Conservation (phyloP, 805 yeast species). For the Starmerella apis region DNA sequence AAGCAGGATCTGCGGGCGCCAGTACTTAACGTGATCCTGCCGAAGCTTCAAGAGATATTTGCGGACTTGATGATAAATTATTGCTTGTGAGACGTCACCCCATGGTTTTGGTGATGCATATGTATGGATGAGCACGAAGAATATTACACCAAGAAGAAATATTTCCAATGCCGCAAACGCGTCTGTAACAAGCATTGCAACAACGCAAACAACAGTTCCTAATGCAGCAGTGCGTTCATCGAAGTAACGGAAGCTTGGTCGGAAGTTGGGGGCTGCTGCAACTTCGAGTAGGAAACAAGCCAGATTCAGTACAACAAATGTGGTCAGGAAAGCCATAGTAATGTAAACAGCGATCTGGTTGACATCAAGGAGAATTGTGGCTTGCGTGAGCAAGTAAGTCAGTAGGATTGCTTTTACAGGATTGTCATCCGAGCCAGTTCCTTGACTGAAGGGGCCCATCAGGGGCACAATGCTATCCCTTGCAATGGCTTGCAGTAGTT, state of each 20-base stretch:
- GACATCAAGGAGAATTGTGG: slow-evolving; percentile 78
- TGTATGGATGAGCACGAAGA: slow-evolving; percentile 76
- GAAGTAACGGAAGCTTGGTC: slow-evolving; percentile 90
- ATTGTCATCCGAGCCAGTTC: slow-evolving; percentile 39
- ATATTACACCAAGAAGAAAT: slow-evolving; percentile 49
- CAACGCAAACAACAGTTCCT: slow-evolving; percentile 59
- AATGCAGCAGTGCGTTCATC: slow-evolving; percentile 66
- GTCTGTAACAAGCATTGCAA: slow-evolving; percentile 92
- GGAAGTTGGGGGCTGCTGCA: slow-evolving; percentile 94
- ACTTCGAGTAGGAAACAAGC: slow-evolving; percentile 83
- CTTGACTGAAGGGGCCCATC: slow-evolving; percentile 46
- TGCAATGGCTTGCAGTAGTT: slow-evolving; percentile 81
- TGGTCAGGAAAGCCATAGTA: slow-evolving; percentile 95
- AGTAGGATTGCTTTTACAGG: slow-evolving; percentile 57
- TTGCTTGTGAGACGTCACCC: slow-evolving; percentile 95
- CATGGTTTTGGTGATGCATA: slow-evolving; percentile 90
- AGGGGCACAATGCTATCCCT: slow-evolving; percentile 84
- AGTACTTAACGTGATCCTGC: slow-evolving; percentile 90
- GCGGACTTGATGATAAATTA: slow-evolving; percentile 93
- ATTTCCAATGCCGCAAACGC: slow-evolving; percentile 77
- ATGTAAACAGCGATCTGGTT: slow-evolving; percentile 90
- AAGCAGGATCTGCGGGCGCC: slow-evolving; percentile 92
- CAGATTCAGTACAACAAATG: slow-evolving; percentile 84
- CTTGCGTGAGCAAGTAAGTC: slow-evolving; percentile 75
- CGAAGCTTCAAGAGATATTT: slow-evolving; percentile 73